A percentile compares a stretch with the other conserved stretches of the same genome.
Conservation (phyloP, 768 basidiomycete genomes). For the Lepiota venenata region DNA sequence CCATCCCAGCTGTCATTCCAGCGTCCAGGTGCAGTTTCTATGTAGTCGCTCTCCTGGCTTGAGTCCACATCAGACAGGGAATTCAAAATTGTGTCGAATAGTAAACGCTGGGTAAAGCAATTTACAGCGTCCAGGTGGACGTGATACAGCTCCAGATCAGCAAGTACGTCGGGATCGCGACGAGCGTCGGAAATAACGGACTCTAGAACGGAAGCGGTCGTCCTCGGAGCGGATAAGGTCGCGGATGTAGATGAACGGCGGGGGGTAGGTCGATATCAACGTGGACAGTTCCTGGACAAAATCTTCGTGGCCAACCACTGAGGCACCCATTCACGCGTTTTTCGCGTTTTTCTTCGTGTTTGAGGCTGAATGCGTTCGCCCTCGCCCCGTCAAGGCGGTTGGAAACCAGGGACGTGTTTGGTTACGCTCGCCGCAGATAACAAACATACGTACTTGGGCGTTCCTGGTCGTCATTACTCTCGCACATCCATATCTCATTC, state of each 20-base stretch:
- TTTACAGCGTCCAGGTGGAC: constrained; percentile 53
- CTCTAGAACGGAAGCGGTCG: constrained; percentile 42
- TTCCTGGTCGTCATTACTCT: too few species aligned
- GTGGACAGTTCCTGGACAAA: constrained; percentile 31
- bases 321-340: constrained; percentile 5
- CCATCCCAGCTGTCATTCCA: constrained; percentile 67
- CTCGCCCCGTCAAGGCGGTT: too few species aligned
- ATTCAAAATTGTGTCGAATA: constrained; percentile 69
- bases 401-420: too few species aligned
- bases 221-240: constrained; percentile 48
- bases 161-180: constrained; percentile 13
- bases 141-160: constrained; percentile 29
- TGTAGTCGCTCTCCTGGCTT: constrained; percentile 58
- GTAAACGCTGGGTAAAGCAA: constrained; percentile 57
- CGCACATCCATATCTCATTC: too few species aligned
- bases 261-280: constrained; percentile 39
- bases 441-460: too few species aligned
- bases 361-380: too few species aligned
- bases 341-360: not conserved
- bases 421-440: too few species aligned
- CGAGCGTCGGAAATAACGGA: constrained; percentile 16
- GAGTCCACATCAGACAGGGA: constrained; percentile 52
- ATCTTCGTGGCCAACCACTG: constrained; percentile 22
- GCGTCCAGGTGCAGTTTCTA: constrained; percentile 31
- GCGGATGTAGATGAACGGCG: constrained; percentile 67